Conservation (phyloP, 108 stramenopile genomes). For the Heterococcus sp. region DNA sequence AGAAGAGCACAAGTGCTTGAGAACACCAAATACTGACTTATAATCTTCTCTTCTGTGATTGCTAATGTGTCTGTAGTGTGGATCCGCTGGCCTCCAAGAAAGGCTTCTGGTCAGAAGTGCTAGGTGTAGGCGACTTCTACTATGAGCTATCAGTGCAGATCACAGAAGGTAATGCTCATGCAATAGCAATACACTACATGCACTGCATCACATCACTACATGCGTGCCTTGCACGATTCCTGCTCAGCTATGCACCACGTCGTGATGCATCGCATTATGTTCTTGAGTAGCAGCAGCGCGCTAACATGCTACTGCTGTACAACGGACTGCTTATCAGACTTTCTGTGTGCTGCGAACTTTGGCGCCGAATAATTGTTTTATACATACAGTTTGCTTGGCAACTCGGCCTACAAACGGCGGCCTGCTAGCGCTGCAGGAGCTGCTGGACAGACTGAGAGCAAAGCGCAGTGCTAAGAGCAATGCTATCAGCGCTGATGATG, state of each 20-base stretch:
- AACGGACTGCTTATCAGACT: no score
- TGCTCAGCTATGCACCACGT: neutral
- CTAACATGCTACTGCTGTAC: no score
- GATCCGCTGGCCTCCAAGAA: slow-evolving; percentile 67
- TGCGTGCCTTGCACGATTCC: neutral
- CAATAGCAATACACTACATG: no score
- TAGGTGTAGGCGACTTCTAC: slow-evolving; percentile 89
- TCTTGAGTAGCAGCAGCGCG: no score
- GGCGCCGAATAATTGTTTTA: no score
- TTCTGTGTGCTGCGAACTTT: no score
- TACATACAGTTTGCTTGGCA: slow-evolving; percentile 72
- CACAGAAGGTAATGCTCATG: no score
- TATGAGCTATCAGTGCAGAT: slow-evolving; percentile 97
- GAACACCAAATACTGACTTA: neutral
- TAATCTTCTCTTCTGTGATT: neutral
- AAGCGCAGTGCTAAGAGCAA: slow-evolving; percentile 10
- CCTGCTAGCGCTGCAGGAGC: slow-evolving; percentile 65
- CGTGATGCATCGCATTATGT: no score
- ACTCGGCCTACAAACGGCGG: slow-evolving; percentile 87
- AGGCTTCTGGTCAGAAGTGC: slow-evolving; percentile 65
- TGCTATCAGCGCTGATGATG: slow-evolving; percentile 27
- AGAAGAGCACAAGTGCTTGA: no score
- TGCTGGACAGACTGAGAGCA: slow-evolving; percentile 28
- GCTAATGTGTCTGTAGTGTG: no score
- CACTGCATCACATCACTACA: slow-evolving; percentile 62